Conservation (phyloP, 2,329 filamentous ascomycete genomes). For the Colletotrichum sp. region DNA sequence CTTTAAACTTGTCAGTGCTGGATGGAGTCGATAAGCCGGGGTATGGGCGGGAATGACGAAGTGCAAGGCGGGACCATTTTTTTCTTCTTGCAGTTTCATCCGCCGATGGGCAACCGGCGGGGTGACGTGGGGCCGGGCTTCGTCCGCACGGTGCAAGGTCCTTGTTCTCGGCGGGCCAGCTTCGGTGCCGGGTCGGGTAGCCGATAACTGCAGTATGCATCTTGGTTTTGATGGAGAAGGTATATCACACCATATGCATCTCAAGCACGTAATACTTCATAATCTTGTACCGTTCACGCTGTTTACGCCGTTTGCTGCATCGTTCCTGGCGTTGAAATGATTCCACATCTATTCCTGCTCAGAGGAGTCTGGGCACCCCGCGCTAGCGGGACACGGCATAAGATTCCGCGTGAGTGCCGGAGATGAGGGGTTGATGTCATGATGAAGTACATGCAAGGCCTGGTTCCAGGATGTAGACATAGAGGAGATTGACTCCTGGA, state of each 20-base stretch:
- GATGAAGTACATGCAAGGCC: neutral
- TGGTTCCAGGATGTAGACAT: neutral
- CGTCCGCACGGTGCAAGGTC: neutral
- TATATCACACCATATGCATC: neutral
- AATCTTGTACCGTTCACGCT: neutral
- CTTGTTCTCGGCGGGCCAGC: neutral
- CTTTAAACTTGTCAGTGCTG: neutral
- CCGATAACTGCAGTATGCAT: neutral
- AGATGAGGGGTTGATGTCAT: neutral
- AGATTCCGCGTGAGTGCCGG: neutral
- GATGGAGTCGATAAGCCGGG: neutral
- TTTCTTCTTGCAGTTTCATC: neutral
- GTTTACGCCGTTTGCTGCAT: neutral
- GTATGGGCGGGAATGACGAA: neutral
- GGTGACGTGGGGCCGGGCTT: neutral
- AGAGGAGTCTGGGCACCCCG: neutral
- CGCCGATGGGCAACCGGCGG: neutral
- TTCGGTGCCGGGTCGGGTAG: constrained; percentile 9
- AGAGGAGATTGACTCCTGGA: neutral
- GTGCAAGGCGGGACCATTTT: neutral
- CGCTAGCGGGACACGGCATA: neutral
- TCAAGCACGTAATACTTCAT: constrained; percentile 1
- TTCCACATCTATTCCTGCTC: neutral
- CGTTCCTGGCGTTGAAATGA: neutral
- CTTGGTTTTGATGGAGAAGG: neutral